Evolutionary conservation across 495 filamentous ascomycete species (phyloP).

Genomic region (Talaromyces wortmannii): DNA sequence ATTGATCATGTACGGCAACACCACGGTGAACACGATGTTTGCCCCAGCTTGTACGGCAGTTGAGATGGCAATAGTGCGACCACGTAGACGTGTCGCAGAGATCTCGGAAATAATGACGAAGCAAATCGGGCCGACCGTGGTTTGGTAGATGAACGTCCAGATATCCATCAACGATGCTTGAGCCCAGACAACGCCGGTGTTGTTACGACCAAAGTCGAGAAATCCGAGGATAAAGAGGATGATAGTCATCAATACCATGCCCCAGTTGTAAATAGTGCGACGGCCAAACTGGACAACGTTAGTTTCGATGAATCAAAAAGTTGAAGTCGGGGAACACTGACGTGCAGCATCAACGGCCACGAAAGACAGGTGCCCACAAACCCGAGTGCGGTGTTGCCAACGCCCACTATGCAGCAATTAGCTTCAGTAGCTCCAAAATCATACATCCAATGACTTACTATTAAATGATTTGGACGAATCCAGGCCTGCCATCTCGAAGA

Average conservation of each 20-base stretch:
- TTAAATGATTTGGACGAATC: slow-evolving; percentile 14
- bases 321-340: neutral
- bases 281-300: slow-evolving; percentile 26
- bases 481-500: slow-evolving; percentile 35
- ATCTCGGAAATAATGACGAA: slow-evolving; percentile 28
- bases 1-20: slow-evolving; percentile 29
- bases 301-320: too few relatives aligned
- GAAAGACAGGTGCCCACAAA: slow-evolving; percentile 43
- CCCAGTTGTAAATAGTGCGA: slow-evolving; percentile 44
- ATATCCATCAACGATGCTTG: slow-evolving; percentile 28
- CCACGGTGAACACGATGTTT: slow-evolving; percentile 20
- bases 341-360: slow-evolving; percentile 41
- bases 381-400: slow-evolving; percentile 37
- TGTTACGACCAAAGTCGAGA: slow-evolving; percentile 16
- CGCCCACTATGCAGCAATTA: slow-evolving; percentile 16
- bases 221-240: slow-evolving; percentile 37
- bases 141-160: slow-evolving; percentile 31
- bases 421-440: neutral
- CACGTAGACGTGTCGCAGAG: slow-evolving; percentile 26
- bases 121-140: slow-evolving; percentile 34
- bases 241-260: slow-evolving; percentile 31
- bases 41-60: slow-evolving; percentile 23
- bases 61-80: slow-evolving; percentile 28
- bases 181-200: slow-evolving; percentile 16
- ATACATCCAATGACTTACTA: neutral